phyloP scores from a whole-genome alignment of 768 basidiomycete species.

The Suillus plorans region DNA sequence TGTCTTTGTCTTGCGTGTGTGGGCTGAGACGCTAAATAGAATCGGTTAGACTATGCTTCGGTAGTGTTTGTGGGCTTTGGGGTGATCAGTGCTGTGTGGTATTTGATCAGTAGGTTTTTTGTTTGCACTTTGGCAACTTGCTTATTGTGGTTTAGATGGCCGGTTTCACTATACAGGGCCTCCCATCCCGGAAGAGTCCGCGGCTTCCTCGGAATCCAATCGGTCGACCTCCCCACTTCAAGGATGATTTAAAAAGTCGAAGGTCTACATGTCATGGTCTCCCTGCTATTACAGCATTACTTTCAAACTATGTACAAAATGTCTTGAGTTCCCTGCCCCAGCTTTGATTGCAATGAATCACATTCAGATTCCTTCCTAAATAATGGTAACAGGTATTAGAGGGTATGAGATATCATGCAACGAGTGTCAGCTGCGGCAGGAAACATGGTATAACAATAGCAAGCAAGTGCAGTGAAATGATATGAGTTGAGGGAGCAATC shows the following conservation, averaged over 20 bases:
- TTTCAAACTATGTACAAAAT: background rate
- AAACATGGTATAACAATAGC: conserved; percentile 8
- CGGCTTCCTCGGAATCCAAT: background rate
- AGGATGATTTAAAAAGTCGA: background rate
- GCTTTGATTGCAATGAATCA: background rate
- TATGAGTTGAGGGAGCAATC: conserved; percentile 5
- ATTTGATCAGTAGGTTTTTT: conserved; percentile 47
- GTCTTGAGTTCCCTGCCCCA: background rate
- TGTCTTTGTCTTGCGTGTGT: conserved; percentile 1
- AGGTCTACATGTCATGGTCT: background rate
- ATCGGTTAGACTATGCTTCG: conserved; percentile 56
- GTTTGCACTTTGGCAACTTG: background rate
- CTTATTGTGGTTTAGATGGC: conserved; percentile 35
- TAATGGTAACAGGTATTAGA: conserved; percentile 9
- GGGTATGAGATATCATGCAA: conserved; percentile 14
- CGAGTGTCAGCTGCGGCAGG: conserved; percentile 7
- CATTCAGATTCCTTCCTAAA: background rate
- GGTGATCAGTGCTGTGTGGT: conserved; percentile 59
- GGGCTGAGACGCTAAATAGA: background rate
- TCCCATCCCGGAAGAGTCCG: conserved; percentile 30
- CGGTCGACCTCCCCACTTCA: background rate
- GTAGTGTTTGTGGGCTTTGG: conserved; percentile 68
- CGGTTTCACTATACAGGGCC: conserved; percentile 45
- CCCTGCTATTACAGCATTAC: background rate
- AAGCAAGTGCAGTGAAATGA: conserved; percentile 4